Conservation (phyloP, 2,329 filamentous ascomycete genomes). For the Lasiodiplodia theobromae region DNA sequence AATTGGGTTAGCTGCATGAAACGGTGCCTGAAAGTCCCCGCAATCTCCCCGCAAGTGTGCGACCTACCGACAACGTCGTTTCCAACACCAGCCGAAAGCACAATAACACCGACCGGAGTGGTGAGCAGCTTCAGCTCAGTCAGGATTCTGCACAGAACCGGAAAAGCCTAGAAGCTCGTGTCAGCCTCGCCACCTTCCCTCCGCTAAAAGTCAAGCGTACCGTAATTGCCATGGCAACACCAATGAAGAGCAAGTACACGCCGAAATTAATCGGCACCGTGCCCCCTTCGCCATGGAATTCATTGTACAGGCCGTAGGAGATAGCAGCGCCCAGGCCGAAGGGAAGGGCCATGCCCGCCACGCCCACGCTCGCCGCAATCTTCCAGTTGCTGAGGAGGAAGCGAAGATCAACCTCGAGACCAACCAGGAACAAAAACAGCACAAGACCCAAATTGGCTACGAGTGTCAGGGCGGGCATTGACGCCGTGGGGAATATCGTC, state of each 20-base stretch:
- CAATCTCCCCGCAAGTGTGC: not conserved
- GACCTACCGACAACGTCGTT: conserved; percentile 78
- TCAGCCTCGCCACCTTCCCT: conserved; percentile 30
- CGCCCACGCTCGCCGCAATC: conserved; percentile 76
- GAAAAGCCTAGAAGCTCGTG: conserved; percentile 65
- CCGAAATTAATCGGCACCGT: conserved; percentile 67
- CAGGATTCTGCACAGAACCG: conserved; percentile 91
- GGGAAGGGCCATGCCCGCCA: conserved; percentile 80
- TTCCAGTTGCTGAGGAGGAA: conserved; percentile 82
- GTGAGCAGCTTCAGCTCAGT: conserved; percentile 86
- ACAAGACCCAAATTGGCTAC: conserved; percentile 85
- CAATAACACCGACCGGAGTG: conserved; percentile 85
- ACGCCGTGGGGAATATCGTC: conserved; percentile 77
- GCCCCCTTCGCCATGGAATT: conserved; percentile 68
- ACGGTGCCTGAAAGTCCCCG: not conserved
- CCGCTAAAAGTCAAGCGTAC: conserved; percentile 50
- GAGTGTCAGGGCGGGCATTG: conserved; percentile 76
- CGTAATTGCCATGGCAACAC: conserved; percentile 92
- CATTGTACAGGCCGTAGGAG: conserved; percentile 79
- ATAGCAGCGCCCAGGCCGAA: conserved; percentile 84
- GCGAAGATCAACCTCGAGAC: conserved; percentile 83
- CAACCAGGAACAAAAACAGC: conserved; percentile 86
- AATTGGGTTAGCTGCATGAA: conserved; percentile 7
- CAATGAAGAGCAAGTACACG: conserved; percentile 79
- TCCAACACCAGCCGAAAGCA: conserved; percentile 87